phyloP scores from a whole-genome alignment of 345 rosid species.

The Salix suchowensis region DNA sequence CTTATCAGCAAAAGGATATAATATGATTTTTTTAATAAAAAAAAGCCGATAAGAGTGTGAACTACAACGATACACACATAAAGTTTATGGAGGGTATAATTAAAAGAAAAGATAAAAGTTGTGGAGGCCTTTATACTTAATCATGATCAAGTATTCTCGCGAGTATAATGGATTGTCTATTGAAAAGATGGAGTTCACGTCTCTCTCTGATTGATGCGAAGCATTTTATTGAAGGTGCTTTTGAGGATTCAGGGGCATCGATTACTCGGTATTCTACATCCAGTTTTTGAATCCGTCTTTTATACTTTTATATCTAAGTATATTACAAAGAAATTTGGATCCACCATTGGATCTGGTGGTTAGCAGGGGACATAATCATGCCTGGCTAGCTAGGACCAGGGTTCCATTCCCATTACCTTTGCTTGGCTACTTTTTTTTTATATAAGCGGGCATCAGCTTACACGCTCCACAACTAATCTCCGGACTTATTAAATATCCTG shows the following conservation, averaged over 20 bases:
- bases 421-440: not conserved
- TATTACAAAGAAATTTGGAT: not conserved
- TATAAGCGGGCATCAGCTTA: no score
- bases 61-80: not conserved
- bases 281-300: not conserved
- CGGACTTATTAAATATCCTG: no score
- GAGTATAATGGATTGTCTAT: not conserved
- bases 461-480: no score
- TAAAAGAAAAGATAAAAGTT: no score
- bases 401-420: not conserved
- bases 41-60: conserved; percentile 2
- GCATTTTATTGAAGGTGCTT: not conserved
- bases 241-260: not conserved
- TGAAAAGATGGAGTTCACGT: not conserved
- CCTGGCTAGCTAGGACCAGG: not conserved
- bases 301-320: not conserved
- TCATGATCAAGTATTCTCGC: not conserved
- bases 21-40: not conserved
- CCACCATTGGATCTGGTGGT: not conserved
- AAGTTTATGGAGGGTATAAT: no score
- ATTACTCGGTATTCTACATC: not conserved
- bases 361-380: not conserved
- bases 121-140: conserved; percentile 1
- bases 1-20: not conserved
- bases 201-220: not conserved